Conservation (phyloP, 805 yeast species). For the Metschnikowia amazonensis region DNA sequence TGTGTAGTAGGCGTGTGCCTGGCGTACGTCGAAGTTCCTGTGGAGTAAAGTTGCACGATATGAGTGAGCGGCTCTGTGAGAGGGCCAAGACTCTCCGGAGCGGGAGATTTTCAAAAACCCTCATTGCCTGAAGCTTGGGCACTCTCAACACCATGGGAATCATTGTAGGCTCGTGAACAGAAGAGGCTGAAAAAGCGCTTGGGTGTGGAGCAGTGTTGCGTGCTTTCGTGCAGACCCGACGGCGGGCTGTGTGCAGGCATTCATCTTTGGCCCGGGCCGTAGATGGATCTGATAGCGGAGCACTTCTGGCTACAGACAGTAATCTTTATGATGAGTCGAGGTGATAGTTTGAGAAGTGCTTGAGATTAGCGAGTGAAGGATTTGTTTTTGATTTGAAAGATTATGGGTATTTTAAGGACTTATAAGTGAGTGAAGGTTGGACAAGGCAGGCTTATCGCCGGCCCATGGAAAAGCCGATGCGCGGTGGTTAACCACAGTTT, state of each 20-base stretch:
- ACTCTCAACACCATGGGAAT: neutral
- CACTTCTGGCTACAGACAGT: neutral
- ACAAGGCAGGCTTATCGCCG: neutral
- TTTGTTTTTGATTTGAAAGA: neutral
- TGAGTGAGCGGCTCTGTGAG: neutral
- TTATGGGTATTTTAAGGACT: neutral
- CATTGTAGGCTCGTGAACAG: conserved; percentile 1
- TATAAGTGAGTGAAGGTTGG: too few species aligned
- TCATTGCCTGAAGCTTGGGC: neutral
- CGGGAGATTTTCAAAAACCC: neutral
- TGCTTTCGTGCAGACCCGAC: neutral
- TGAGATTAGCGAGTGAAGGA: neutral
- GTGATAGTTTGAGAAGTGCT: too few species aligned
- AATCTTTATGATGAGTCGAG: too few species aligned
- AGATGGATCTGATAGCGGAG: neutral
- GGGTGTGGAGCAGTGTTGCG: neutral
- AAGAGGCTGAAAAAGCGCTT: neutral
- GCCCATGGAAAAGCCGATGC: neutral
- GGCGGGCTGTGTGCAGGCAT: neutral
- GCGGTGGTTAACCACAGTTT: neutral
- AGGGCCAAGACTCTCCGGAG: neutral
- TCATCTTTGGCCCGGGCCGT: neutral
- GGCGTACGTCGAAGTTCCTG: neutral
- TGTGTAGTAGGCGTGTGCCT: neutral
- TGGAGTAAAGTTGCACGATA: neutral